Evolutionary conservation across 1,284 basidiomycete genomes (phyloP), one percentile per base, ranked within the genome.

Genomic region (Sporisorium iseilematis-ciliati): DNA sequence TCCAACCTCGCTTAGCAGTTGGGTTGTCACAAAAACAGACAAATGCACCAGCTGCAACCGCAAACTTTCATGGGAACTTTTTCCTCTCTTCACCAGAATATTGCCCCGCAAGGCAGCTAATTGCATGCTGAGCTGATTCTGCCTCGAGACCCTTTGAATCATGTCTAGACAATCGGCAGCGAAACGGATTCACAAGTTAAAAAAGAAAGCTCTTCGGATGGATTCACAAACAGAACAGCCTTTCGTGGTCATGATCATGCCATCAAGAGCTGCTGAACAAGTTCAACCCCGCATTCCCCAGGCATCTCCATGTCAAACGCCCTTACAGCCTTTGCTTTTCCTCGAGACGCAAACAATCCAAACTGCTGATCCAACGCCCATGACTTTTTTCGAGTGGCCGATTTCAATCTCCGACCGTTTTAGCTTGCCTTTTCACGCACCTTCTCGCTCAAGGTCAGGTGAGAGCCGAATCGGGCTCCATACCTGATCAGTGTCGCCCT

Each of bases 31-130:
- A 4, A 29, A 29, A 29, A 29, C 5, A 29, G 29, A 20, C 25
- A 26, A 35, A 48, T 25, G 55, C 23, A 26, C 20, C 25, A 26
- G 23, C 46, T 57, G 46, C 51, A 60, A 41, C 21, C 38, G 46
- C 53, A 57, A 63, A 63, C 53, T 43, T 56, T 43, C 61, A 63
- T 57, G 61, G 60, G 46, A 62, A 56, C 20, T 20, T 51, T 23
- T 20, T 16, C 23, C 23, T 7, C 20, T 10, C 31, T 40, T 8
- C 20, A 3, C 4, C 12, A 18, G n/a, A 29, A 29, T 16, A 48
- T 48, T 50, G 49, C 49, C 49, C 49, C 49, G 49, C 49, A 35
- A 29, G 31, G 18, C 29, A 18, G 26, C 16, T 14, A 16, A 38
- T 14, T n/a, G n/a, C n/a, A 8, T 46, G 20, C 21, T 26, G 25